These are phyloP conservation scores for Wickerhamiella galacta DNA, from an alignment of 805 yeast species.

Conservation along the genomic window DNA sequence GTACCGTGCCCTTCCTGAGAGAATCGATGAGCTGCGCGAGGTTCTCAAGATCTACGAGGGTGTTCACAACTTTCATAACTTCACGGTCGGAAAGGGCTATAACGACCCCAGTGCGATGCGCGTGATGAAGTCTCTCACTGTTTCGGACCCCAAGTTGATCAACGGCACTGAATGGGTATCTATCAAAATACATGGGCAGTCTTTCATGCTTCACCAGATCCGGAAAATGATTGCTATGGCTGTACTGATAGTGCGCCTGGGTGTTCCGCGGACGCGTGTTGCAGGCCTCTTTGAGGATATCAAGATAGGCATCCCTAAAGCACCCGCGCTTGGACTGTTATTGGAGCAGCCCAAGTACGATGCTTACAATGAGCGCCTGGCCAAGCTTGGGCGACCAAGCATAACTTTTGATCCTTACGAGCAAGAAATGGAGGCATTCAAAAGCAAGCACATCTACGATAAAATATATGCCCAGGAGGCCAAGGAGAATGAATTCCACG, in stretches of 20 bases:
- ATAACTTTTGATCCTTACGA: slow-evolving; percentile 52
- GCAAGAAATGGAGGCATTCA: slow-evolving; percentile 66
- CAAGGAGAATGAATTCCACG: slow-evolving; percentile 72
- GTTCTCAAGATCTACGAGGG: slow-evolving; percentile 67
- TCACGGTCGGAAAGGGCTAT: slow-evolving; percentile 64
- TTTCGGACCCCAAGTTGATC: slow-evolving; percentile 78
- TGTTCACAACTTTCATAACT: slow-evolving; percentile 83
- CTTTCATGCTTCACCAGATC: slow-evolving; percentile 95
- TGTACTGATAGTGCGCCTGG: slow-evolving; percentile 65
- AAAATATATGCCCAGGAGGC: slow-evolving; percentile 83
- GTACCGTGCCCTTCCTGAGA: slow-evolving; percentile 46
- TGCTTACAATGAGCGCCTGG: slow-evolving; percentile 55
- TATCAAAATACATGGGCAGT: slow-evolving; percentile 92
- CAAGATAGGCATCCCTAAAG: slow-evolving; percentile 85
- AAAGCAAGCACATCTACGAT: slow-evolving; percentile 76
- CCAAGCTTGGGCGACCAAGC: slow-evolving; percentile 59
- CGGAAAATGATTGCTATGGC: slow-evolving; percentile 98
- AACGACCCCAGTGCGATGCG: slow-evolving; percentile 76
- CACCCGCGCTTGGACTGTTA: slow-evolving; percentile 86
- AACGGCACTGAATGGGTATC: slow-evolving; percentile 94
- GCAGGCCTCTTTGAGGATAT: slow-evolving; percentile 56
- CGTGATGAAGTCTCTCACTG: slow-evolving; percentile 62
- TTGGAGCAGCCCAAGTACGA: slow-evolving; percentile 87
- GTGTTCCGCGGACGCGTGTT: slow-evolving; percentile 65
- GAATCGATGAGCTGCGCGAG: slow-evolving; percentile 44